Percentiles rank a stretch among this genome's conserved stretches.
Evolutionary conservation across 306 rosid species (phyloP).

Genomic region (Fragaria nilgerrensis): DNA sequence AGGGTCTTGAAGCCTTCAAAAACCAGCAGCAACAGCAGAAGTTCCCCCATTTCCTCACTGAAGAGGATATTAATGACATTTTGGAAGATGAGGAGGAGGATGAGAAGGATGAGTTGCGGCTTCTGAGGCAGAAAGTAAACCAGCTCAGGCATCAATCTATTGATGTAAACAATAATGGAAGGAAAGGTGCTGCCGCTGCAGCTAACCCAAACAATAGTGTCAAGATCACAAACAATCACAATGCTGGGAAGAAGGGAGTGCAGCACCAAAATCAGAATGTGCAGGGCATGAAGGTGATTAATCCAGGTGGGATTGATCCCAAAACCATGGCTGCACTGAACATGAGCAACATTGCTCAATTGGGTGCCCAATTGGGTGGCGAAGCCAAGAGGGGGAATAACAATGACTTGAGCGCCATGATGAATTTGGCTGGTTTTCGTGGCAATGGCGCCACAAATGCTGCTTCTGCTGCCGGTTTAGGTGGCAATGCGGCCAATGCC

Average conservation of each 20-base stretch:
- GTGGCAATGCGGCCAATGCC: constrained; percentile 42
- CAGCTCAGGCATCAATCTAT: constrained; percentile 51
- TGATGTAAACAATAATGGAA: constrained; percentile 46
- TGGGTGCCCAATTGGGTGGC: constrained; percentile 45
- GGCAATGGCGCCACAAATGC: constrained; percentile 36
- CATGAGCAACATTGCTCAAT: constrained; percentile 44
- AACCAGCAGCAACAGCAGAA: constrained; percentile 40
- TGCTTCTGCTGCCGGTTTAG: constrained; percentile 34
- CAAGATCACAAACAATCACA: constrained; percentile 41
- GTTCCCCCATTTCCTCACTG: constrained; percentile 45
- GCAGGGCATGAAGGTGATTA: constrained; percentile 35
- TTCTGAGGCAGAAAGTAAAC: constrained; percentile 51
- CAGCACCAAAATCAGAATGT: constrained; percentile 36
- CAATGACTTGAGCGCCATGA: constrained; percentile 62
- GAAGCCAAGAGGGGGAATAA: constrained; percentile 41
- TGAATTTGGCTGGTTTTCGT: constrained; percentile 76
- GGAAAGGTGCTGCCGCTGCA: constrained; percentile 35
- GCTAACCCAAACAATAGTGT: constrained; percentile 30
- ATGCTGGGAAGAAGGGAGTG: constrained; percentile 42
- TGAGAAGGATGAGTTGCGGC: constrained; percentile 41
- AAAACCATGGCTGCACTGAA: constrained; percentile 65
- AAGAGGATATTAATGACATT: constrained; percentile 42
- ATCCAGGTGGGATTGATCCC: constrained; percentile 45
- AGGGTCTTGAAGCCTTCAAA: constrained; percentile 56
- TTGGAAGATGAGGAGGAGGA: constrained; percentile 45